Conservation (phyloP, 2,329 filamentous ascomycete species). For the Leptographium procerum region DNA sequence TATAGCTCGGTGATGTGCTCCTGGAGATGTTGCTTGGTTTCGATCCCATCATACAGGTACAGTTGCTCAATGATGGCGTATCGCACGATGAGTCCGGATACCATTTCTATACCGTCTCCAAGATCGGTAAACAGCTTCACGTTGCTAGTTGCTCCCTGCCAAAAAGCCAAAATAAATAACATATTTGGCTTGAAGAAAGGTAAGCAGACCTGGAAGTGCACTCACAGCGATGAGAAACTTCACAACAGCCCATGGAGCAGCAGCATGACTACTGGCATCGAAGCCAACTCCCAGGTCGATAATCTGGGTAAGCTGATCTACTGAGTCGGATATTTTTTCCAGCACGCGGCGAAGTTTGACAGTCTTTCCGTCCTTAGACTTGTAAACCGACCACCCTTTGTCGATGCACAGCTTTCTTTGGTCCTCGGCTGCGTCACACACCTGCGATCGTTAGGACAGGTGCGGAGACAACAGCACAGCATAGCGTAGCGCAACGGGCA, state of each 20-base stretch:
- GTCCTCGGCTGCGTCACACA: not conserved
- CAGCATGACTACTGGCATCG: not conserved
- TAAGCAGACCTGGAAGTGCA: not conserved
- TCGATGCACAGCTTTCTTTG: not conserved
- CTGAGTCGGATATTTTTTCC: not conserved
- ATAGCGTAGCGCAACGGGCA: too few relatives aligned
- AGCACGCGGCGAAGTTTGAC: not conserved
- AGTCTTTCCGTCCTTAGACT: not conserved
- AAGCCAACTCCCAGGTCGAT: not conserved
- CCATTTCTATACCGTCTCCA: not conserved
- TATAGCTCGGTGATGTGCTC: not conserved
- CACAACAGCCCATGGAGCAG: not conserved
- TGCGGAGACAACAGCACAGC: not conserved
- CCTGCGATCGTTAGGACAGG: not conserved
- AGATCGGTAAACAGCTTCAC: not conserved
- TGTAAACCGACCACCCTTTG: not conserved
- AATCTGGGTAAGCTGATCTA: not conserved
- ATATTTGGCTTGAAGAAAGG: too few relatives aligned
- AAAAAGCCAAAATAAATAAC: not conserved
- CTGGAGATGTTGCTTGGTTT: not conserved
- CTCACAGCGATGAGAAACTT: not conserved
- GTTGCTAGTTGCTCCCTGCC: not conserved
- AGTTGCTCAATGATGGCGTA: not conserved
- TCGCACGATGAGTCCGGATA: not conserved
- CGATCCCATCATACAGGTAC: not conserved